These are phyloP conservation scores for Kingdonia uniflora DNA, from an alignment of 164 flowering plant genomes.

Conservation along the genomic window DNA sequence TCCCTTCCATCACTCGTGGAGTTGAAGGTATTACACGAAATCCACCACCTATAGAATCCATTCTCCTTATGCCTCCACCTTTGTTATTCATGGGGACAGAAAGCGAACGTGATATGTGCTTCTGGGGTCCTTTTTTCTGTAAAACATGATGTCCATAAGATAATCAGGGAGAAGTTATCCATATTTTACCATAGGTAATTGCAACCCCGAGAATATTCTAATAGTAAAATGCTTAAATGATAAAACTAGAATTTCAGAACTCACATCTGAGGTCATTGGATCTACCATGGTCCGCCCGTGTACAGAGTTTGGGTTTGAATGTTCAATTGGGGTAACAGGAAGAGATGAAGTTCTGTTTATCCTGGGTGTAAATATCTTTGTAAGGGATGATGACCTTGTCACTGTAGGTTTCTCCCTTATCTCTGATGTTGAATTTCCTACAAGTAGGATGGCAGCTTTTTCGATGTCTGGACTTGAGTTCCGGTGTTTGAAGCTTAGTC, in stretches of 20 bases:
- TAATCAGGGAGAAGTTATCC: not conserved
- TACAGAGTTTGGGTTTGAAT: conserved; percentile 70
- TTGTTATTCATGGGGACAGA: conserved; percentile 64
- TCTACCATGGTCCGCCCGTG: conserved; percentile 36
- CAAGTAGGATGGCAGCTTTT: conserved; percentile 49
- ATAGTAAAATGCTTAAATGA: too few relatives aligned
- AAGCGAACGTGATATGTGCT: conserved; percentile 66
- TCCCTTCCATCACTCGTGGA: conserved; percentile 48
- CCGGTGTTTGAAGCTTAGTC: conserved; percentile 56
- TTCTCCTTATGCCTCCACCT: conserved; percentile 37
- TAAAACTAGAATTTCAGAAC: conserved; percentile 16
- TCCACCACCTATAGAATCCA: conserved; percentile 44
- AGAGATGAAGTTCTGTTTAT: conserved; percentile 63
- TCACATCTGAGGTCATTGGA: conserved; percentile 28
- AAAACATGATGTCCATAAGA: conserved; percentile 6
- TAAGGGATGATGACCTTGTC: conserved; percentile 51
- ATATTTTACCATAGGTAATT: not conserved
- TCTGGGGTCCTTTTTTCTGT: conserved; percentile 40
- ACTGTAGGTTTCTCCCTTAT: conserved; percentile 24
- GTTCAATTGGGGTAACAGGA: conserved; percentile 63
- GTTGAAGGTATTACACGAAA: conserved; percentile 82
- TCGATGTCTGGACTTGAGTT: conserved; percentile 46
- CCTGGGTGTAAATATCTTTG: conserved; percentile 52
- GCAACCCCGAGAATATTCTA: too few relatives aligned
- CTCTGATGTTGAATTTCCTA: conserved; percentile 35